Evolutionary conservation across 768 basidiomycete genomes (phyloP).

Genomic region (Mycena maculata): DNA sequence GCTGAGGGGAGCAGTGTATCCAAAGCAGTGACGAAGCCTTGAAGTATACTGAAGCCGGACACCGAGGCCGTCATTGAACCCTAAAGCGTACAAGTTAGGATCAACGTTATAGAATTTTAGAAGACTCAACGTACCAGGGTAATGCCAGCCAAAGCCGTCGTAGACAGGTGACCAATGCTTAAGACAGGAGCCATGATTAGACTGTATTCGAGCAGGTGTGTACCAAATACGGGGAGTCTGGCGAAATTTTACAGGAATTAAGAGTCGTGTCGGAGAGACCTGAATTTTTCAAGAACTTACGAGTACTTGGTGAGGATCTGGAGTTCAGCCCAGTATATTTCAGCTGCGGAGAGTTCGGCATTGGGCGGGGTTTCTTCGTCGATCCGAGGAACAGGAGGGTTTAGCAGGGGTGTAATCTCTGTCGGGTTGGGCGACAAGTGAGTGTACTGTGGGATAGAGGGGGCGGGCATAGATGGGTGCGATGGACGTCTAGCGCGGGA

Average conservation of each 20-base stretch:
- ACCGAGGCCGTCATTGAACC: constrained; percentile 81
- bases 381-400: constrained; percentile 66
- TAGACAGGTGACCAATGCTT: constrained; percentile 91
- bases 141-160: constrained; percentile 87
- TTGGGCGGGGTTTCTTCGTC: constrained; percentile 50
- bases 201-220: constrained; percentile 87
- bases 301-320: constrained; percentile 71
- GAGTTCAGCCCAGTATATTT: constrained; percentile 68
- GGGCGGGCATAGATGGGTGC: constrained; percentile 33
- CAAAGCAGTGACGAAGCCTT: constrained; percentile 85
- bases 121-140: constrained; percentile 51
- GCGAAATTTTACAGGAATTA: not conserved
- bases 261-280: not conserved
- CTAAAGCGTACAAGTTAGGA: not conserved
- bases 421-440: constrained; percentile 35
- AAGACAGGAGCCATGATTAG: constrained; percentile 87
- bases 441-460: constrained; percentile 15
- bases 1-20: constrained; percentile 95
- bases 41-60: constrained; percentile 82
- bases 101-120: not conserved
- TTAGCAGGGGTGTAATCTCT: constrained; percentile 72
- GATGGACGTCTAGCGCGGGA: constrained; percentile 34
- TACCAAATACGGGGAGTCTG: constrained; percentile 49
- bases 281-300: constrained; percentile 53
- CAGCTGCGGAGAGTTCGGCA: constrained; percentile 41